Evolutionary conservation across 495 filamentous ascomycete species (phyloP).

Genomic region (Penicillium diatomitis): DNA sequence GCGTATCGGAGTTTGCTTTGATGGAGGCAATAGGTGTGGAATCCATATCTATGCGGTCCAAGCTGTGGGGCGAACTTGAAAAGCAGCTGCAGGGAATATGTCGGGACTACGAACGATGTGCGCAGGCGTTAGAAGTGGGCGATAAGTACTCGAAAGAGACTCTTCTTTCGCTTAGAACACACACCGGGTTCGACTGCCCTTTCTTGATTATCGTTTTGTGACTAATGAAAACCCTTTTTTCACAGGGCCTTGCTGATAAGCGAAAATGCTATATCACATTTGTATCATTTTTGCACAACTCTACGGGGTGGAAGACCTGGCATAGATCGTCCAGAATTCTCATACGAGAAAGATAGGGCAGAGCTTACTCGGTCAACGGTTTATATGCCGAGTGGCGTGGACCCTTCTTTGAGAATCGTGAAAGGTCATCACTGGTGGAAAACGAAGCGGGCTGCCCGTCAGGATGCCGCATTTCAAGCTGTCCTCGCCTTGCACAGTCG

Average conservation of each 20-base stretch:
- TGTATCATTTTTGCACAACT: not conserved
- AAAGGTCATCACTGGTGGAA: slow-evolving; percentile 43
- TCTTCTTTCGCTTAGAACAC: not conserved
- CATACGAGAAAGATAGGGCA: not conserved
- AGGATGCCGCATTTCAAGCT: slow-evolving; percentile 73
- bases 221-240: not conserved
- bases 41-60: not conserved
- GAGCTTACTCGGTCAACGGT: slow-evolving; percentile 24
- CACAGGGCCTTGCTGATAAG: not conserved
- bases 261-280: not conserved
- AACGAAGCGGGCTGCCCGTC: slow-evolving; percentile 59
- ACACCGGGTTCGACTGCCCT: not conserved
- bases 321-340: not conserved
- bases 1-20: slow-evolving; percentile 46
- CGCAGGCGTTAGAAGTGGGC: not conserved
- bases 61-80: not conserved
- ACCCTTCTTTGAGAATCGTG: slow-evolving; percentile 45
- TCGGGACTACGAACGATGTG: not conserved
- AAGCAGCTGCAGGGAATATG: not conserved
- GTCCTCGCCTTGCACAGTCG: slow-evolving; percentile 54
- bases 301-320: not conserved
- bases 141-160: not conserved
- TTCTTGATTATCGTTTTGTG: not conserved
- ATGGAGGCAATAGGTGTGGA: not conserved
- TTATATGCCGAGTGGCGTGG: slow-evolving; percentile 57